These are phyloP conservation scores for Diutina rugosa DNA, from an alignment of 1,139 yeast genomes.

Conservation along the genomic window DNA sequence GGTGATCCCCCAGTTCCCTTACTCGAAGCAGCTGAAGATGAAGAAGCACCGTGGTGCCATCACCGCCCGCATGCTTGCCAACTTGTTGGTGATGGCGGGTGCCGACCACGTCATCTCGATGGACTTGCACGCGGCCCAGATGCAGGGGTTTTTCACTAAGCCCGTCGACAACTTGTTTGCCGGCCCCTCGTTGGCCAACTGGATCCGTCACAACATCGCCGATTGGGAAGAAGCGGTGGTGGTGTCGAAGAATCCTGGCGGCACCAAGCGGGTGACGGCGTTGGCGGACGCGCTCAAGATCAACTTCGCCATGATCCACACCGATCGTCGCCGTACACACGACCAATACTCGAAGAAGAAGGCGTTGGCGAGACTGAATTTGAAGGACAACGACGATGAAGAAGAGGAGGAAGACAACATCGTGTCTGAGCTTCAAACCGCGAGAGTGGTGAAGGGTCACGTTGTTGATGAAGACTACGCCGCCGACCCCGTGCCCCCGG, in stretches of 20 bases:
- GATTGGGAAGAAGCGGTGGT: constrained; percentile 79
- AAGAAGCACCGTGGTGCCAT: constrained; percentile 97
- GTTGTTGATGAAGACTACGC: constrained; percentile 81
- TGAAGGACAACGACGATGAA: constrained; percentile 27
- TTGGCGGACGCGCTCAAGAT: constrained; percentile 91
- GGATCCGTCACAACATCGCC: constrained; percentile 86
- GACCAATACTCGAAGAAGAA: constrained; percentile 42
- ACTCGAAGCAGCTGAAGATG: constrained; percentile 96
- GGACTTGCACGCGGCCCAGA: constrained; percentile 97
- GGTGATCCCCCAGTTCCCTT: constrained; percentile 94
- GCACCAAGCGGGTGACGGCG: constrained; percentile 94
- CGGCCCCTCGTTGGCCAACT: constrained; percentile 90
- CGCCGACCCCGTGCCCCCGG: background rate
- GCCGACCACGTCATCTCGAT: constrained; percentile 97
- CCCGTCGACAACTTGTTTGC: constrained; percentile 96
- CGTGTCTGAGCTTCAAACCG: constrained; percentile 83
- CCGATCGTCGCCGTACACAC: constrained; percentile 86
- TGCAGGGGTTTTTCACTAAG: constrained; percentile 97
- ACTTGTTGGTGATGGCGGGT: constrained; percentile 91
- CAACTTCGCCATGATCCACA: constrained; percentile 97
- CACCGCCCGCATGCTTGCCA: constrained; percentile 98
- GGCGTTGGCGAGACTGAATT: constrained; percentile 17
- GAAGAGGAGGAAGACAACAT: constrained; percentile 59
- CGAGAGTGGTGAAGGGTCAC: constrained; percentile 92
- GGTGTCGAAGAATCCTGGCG: constrained; percentile 96